Conservation (phyloP, 2,329 filamentous ascomycete species). For the Hypoxylon sp. region DNA sequence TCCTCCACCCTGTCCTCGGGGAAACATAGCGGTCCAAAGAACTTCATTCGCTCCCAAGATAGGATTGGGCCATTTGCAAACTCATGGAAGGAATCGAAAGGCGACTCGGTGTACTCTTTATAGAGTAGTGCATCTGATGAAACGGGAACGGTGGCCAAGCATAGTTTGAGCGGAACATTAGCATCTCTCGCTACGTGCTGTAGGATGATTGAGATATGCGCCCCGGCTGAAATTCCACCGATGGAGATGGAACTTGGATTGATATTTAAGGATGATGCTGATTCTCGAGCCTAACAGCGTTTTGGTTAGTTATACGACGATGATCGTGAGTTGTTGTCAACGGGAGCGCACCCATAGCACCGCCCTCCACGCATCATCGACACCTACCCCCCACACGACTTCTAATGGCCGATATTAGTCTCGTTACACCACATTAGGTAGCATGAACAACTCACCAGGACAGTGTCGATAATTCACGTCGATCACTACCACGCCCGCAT, state of each 20-base stretch:
- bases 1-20: constrained; percentile 42
- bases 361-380: constrained; percentile 50
- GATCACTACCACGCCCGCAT: constrained; percentile 49
- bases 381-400: constrained; percentile 47
- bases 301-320: no score
- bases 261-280: constrained; percentile 43
- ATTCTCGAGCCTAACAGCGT: constrained; percentile 43
- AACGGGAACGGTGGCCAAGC: constrained; percentile 47
- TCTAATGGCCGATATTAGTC: constrained; percentile 36
- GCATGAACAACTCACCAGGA: constrained; percentile 43
- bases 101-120: constrained; percentile 47
- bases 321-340: background rate
- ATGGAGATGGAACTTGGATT: constrained; percentile 48
- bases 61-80: constrained; percentile 48
- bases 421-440: background rate
- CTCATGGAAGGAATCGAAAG: constrained; percentile 48
- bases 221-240: constrained; percentile 52
- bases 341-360: constrained; percentile 47
- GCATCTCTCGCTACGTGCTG: constrained; percentile 51
- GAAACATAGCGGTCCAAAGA: constrained; percentile 44
- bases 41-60: constrained; percentile 48
- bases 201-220: constrained; percentile 47
- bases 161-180: constrained; percentile 48
- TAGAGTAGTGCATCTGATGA: constrained; percentile 42
- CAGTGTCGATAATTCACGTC: constrained; percentile 54